Conservation (phyloP, 164 flowering plant species). For the Cinnamomum chago region DNA sequence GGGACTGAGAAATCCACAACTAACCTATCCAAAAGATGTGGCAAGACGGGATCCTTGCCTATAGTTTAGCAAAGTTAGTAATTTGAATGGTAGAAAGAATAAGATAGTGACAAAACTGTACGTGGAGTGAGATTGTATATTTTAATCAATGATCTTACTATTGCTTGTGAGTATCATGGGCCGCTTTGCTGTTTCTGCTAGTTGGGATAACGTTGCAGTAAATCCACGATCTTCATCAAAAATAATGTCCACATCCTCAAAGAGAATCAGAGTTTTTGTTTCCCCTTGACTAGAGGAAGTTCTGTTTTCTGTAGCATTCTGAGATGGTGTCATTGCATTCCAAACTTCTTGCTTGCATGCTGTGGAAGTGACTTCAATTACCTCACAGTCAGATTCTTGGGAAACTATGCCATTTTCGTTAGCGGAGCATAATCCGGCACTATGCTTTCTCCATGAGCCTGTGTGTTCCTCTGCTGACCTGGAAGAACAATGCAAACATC, state of each 20-base stretch:
- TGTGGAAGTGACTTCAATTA: constrained; percentile 37
- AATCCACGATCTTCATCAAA: constrained; percentile 88
- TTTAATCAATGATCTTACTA: constrained; percentile 41
- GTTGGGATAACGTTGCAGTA: constrained; percentile 60
- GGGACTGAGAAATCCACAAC: constrained; percentile 58
- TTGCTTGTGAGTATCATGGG: constrained; percentile 90
- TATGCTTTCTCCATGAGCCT: constrained; percentile 23
- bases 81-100: constrained; percentile 1
- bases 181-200: constrained; percentile 80
- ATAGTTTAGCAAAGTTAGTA: constrained; percentile 13
- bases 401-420: constrained; percentile 14
- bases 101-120: not conserved
- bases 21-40: constrained; percentile 61
- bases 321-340: constrained; percentile 12
- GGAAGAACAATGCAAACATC: constrained; percentile 19
- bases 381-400: constrained; percentile 28
- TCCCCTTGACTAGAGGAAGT: constrained; percentile 24
- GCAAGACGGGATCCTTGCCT: constrained; percentile 64
- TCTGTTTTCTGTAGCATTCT: constrained; percentile 9
- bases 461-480: constrained; percentile 43
- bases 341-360: constrained; percentile 38
- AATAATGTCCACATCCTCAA: constrained; percentile 89
- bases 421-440: constrained; percentile 14
- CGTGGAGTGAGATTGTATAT: not conserved
- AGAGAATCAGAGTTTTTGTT: constrained; percentile 67